Evolutionary conservation across 805 yeast genomes (phyloP), one percentile per base, ranked within the genome.

Genomic region (Barnettozyma salicaria): DNA sequence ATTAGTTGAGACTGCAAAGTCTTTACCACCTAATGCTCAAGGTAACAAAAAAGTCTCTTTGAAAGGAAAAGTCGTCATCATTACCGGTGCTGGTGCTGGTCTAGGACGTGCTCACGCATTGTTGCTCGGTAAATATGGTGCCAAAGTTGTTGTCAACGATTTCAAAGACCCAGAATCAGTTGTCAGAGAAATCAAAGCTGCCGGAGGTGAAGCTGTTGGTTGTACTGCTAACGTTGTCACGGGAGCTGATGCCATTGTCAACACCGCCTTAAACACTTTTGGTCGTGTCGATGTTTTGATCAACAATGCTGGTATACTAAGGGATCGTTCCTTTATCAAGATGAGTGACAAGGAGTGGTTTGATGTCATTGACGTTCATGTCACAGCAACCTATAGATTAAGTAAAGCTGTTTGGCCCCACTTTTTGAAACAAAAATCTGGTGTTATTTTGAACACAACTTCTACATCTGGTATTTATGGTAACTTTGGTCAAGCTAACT

Each of bases 381-480:
- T 90, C 47, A 59, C 68, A 34, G 96, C 95, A 23, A 80, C 96
- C 20, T 88, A 66, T 65, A 72, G 80, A 53, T 74, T 90, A 58
- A 76, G 87, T 49, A 81, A 84, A 57, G 81, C 89, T 36, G 96
- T 90, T 8, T 90, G 97, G 97, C 97, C 96, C 25, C 66, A 82
- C 47, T 85, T 90, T 60, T 48, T 72, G 39, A 74, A 85, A 58
- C 87, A 89, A 63, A 76, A 79, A 49, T 71, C 73, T 37, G 97
- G 97, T 50, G 72, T 77, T 46, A 80, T 90, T 39, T 74, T 90
- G 49, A 90, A 90, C 63, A 85, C 95, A 30, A 74, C 97, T 18
- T 88, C 96, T 14, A 90, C 97, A 8, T 88, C 97, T 2, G 98
- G 97, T 48, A 88, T 90, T 50, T 90, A 90, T 61, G 98, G 98